A percentile compares a stretch with the other conserved stretches of the same genome.
These are phyloP conservation scores for Trebouxiophyceae sp. DNA, from an alignment of 163 green algal species.

Conservation along the genomic window DNA sequence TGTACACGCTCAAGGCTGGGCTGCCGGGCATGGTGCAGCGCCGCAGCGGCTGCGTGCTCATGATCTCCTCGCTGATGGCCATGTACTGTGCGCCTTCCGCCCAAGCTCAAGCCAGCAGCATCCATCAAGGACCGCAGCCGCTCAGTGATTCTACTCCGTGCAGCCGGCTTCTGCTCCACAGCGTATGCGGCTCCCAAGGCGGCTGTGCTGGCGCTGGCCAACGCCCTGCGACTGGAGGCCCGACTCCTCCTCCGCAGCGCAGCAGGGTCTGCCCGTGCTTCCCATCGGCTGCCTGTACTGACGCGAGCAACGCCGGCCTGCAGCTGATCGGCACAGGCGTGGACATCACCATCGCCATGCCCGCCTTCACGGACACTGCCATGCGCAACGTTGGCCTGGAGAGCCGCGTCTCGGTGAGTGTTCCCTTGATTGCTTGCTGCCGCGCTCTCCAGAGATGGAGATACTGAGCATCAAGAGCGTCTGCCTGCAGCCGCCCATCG, in stretches of 20 bases:
- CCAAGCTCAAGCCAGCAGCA: background rate
- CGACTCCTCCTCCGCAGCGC: too few species aligned
- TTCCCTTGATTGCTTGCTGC: background rate
- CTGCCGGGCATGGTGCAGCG: constrained; percentile 43
- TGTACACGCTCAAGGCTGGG: constrained; percentile 44
- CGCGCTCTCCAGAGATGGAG: too few species aligned
- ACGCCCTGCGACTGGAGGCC: constrained; percentile 56
- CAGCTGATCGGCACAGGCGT: constrained; percentile 48
- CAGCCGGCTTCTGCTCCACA: constrained; percentile 38
- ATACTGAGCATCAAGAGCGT: too few species aligned
- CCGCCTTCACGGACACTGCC: constrained; percentile 52
- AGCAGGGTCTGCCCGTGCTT: background rate
- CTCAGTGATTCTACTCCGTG: constrained; percentile 4
- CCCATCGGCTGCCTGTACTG: too few species aligned
- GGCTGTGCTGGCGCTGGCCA: constrained; percentile 53
- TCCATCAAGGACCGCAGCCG: background rate
- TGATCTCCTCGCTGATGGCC: constrained; percentile 26
- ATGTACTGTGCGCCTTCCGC: background rate
- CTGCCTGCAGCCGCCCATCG: background rate
- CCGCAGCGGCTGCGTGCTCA: constrained; percentile 36
- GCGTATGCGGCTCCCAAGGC: constrained; percentile 59
- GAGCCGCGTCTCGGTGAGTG: background rate
- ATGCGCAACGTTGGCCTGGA: constrained; percentile 3
- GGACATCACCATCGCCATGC: constrained; percentile 44
- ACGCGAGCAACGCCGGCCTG: too few species aligned